Conservation (phyloP, 768 basidiomycete species). For the Termitomyces sp. region DNA sequence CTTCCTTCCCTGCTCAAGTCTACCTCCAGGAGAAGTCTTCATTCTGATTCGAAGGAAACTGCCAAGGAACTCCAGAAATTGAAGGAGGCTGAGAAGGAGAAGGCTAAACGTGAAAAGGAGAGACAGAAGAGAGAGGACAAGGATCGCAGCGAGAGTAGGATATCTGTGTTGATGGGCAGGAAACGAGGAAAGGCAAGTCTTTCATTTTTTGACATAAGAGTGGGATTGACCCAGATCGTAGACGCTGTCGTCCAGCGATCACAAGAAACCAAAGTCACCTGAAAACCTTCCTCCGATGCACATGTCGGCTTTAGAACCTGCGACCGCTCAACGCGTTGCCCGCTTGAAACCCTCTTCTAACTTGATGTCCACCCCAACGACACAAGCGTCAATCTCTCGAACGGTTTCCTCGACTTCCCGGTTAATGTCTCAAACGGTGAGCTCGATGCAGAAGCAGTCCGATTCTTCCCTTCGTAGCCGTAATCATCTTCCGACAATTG, state of each 20-base stretch:
- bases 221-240: slow-evolving; percentile 23
- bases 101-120: slow-evolving; percentile 38
- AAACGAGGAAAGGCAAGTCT: slow-evolving; percentile 82
- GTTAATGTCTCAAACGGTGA: slow-evolving; percentile 75
- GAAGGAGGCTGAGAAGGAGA: slow-evolving; percentile 49
- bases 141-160: slow-evolving; percentile 85
- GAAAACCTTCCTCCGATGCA: slow-evolving; percentile 87
- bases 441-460: slow-evolving; percentile 84
- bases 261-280: slow-evolving; percentile 66
- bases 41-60: slow-evolving; percentile 59
- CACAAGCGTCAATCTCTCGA: slow-evolving; percentile 26
- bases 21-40: slow-evolving; percentile 75
- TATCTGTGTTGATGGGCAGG: slow-evolving; percentile 82
- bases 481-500: slow-evolving; percentile 82
- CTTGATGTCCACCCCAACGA: slow-evolving; percentile 37
- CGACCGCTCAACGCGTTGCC: slow-evolving; percentile 82
- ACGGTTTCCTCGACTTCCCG: slow-evolving; percentile 47
- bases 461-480: slow-evolving; percentile 75
- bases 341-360: slow-evolving; percentile 60
- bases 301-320: slow-evolving; percentile 75
- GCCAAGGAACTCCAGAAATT: slow-evolving; percentile 37
- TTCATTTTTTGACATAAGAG: slow-evolving; percentile 2
- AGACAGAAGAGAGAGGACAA: slow-evolving; percentile 74
- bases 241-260: slow-evolving; percentile 82
- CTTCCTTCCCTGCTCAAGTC: slow-evolving; percentile 84